Conservation (phyloP, 2,329 filamentous ascomycete species). For the Arthrobotrys pseudoclavata region DNA sequence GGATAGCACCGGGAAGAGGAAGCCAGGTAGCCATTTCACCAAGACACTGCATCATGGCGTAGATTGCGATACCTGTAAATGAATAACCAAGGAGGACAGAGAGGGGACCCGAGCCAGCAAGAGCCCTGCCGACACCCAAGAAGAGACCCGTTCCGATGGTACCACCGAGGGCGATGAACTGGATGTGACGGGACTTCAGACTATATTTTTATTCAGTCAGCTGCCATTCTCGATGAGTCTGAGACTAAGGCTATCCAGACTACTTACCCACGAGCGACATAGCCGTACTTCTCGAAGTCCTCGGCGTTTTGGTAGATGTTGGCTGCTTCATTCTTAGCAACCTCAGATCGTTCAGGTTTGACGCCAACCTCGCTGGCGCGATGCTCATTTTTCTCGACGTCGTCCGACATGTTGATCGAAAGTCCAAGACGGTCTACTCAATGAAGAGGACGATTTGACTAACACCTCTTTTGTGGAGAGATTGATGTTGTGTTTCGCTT, state of each 20-base stretch:
- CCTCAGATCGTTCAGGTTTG: conserved; percentile 46
- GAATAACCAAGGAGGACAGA: conserved; percentile 77
- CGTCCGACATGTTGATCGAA: conserved; percentile 50
- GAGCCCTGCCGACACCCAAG: conserved; percentile 75
- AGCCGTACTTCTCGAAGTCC: conserved; percentile 62
- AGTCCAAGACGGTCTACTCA: conserved; percentile 12
- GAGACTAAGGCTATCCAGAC: neutral
- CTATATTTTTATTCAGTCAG: conserved; percentile 21
- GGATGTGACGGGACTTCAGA: conserved; percentile 63
- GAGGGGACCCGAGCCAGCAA: conserved; percentile 75
- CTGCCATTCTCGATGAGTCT: neutral
- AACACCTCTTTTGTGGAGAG: conserved; percentile 16
- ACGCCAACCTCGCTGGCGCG: conserved; percentile 52
- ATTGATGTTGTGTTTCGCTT: conserved; percentile 27
- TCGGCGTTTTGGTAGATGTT: conserved; percentile 50
- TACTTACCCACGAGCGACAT: conserved; percentile 61
- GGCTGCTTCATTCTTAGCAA: conserved; percentile 50
- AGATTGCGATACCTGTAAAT: conserved; percentile 80
- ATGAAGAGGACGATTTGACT: conserved; percentile 31
- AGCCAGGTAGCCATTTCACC: conserved; percentile 67
- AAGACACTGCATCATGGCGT: conserved; percentile 78
- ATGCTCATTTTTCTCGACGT: conserved; percentile 56
- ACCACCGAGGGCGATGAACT: conserved; percentile 68
- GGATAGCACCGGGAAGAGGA: conserved; percentile 62
- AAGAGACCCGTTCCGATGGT: conserved; percentile 82